phyloP scores from a whole-genome alignment of 176 grass and related monocot species.

The Rhynchospora breviuscula region DNA sequence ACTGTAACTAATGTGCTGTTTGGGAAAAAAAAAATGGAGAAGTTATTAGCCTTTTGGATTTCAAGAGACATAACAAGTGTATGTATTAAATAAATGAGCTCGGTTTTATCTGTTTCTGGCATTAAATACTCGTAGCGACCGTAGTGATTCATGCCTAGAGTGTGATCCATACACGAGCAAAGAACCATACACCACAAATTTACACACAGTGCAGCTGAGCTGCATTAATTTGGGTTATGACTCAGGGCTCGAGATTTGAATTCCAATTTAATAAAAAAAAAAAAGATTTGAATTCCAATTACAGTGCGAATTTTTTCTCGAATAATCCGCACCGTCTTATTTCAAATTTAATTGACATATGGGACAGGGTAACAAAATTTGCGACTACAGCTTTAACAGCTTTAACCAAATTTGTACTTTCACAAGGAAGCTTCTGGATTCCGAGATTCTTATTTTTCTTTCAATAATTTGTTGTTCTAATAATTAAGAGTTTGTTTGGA shows the following conservation, averaged over 20 bases:
- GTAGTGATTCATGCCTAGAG: not conserved
- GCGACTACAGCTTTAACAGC: not conserved
- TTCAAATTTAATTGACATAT: not conserved
- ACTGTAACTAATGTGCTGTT: not conserved
- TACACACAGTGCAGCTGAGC: not conserved
- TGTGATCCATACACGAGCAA: not conserved
- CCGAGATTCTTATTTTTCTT: too few relatives aligned
- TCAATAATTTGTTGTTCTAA: too few relatives aligned
- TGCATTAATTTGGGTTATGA: slow-evolving; percentile 11
- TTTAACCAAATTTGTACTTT: not conserved
- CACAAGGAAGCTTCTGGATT: not conserved
- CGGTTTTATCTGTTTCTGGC: not conserved
- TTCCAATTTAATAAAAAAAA: too few relatives aligned
- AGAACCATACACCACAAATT: not conserved
- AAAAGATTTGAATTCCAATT: not conserved
- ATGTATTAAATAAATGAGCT: not conserved
- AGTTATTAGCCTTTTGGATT: not conserved
- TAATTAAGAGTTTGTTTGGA: too few relatives aligned
- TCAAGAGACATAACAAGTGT: not conserved
- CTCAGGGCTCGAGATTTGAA: not conserved
- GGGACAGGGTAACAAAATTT: not conserved
- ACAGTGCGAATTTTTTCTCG: not conserved
- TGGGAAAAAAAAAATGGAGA: not conserved
- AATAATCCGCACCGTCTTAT: not conserved
- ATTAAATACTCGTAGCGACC: not conserved